Percentiles rank a stretch among this genome's conserved stretches.
Evolutionary conservation across 1,284 basidiomycete species (phyloP).

Genomic region (Waitea zeae): DNA sequence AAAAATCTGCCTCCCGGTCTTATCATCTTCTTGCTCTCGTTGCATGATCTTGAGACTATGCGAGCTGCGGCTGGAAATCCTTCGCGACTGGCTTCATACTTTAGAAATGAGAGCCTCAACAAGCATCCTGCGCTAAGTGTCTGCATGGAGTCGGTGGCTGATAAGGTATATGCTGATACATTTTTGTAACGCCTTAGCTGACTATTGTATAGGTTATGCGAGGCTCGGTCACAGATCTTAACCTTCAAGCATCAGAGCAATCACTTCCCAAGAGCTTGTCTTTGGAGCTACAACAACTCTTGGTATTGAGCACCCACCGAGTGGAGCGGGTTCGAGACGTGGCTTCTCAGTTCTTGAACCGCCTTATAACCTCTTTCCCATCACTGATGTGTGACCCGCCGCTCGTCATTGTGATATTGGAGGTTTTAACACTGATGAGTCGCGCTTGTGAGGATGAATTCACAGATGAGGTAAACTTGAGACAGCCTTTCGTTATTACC

Average conservation of each 20-base stretch:
- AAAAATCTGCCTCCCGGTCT: constrained; percentile 70
- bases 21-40: constrained; percentile 73
- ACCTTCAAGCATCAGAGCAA: constrained; percentile 63
- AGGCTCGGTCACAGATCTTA: constrained; percentile 54
- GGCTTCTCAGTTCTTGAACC: constrained; percentile 71
- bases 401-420: constrained; percentile 80
- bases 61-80: constrained; percentile 69
- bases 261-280: constrained; percentile 59
- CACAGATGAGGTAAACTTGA: constrained; percentile 74
- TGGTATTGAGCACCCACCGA: constrained; percentile 74
- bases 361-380: constrained; percentile 84
- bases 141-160: constrained; percentile 77
- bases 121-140: constrained; percentile 43
- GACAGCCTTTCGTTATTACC: background rate
- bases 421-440: constrained; percentile 81
- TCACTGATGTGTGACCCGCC: constrained; percentile 85
- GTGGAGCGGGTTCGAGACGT: constrained; percentile 69
- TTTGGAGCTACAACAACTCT: constrained; percentile 58
- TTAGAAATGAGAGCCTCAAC: constrained; percentile 80
- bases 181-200: constrained; percentile 1
- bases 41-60: constrained; percentile 84
- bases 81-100: constrained; percentile 77
- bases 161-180: constrained; percentile 39
- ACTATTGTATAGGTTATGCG: constrained; percentile 41
- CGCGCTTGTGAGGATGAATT: constrained; percentile 85